Base-by-base conservation (phyloP, 163 green algal genomes). In the Scenedesmus sp. region DNA sequence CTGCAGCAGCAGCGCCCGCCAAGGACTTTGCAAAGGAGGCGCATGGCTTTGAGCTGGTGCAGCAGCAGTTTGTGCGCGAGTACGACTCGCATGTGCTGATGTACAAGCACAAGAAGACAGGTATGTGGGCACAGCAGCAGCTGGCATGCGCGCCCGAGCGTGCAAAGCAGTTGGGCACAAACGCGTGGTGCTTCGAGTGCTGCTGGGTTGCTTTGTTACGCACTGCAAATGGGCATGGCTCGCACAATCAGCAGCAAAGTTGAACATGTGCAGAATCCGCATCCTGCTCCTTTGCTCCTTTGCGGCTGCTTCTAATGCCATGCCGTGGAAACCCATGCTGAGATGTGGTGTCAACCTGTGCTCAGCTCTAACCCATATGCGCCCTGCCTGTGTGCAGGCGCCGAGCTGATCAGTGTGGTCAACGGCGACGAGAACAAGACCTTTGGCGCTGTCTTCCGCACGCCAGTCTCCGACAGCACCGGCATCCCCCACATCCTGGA, bases 391-490 rank as follows among this genome's bases (percentile, higher is more conserved):
- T 73, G 2, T 87, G 13, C 95, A 97, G 97, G 98, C 59, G 98
- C 98, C 10, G 95, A 99, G 97, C 88, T 99, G 55, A 99, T 99
- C 95, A 98, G 95, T 13, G 90, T 99, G 20, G 73, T 97, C 20
- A 99, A 98, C 96, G 90, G 87, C 10, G 98, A 99, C 92, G 98
- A 99, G 94, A 99, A 99, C 97, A 99, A 99, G 96, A 99, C 98
- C 12, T 99, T 99, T 94, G 98, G 98, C 15, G 98, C 97, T 2
- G 98, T 99, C 57, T 97, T 99, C 88, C 96, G 98, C 52, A 99
- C 98, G 4, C 98, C 98, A 12, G 98, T 99, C 79, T 94, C 95
- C 59, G 97, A 99, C 95, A 97, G 93, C 92, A 97, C 95, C 54
- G 98, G 98, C 91, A 92, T 92, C 64, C 89, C 89, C 2, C 89